Base-by-base conservation (phyloP, 1,284 basidiomycete genomes). In the Trametes versicolor region DNA sequence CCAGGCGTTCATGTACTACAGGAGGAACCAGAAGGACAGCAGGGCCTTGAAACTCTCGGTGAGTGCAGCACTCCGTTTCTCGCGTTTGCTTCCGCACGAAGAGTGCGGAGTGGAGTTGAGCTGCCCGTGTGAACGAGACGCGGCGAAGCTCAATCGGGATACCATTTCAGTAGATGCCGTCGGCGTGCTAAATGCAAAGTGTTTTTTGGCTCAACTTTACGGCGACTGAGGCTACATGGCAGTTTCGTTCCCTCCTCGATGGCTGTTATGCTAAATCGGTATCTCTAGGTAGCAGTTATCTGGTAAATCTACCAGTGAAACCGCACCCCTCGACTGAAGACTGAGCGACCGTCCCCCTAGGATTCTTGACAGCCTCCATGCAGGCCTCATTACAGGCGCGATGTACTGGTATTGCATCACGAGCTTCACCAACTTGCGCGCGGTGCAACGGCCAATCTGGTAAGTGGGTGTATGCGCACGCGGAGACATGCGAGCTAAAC, bases 321-420 rank as follows among this genome's bases (percentile, higher is more conserved):
- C n/a, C 13, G 6, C 41, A 17, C 15, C 41, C 2, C 41, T 25
- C 8, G 15, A 29, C 2, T 17, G 25, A 17, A 21, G 17, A 8
- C 27, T 37, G 15, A 34, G 10, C 17, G 29, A 7, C 19, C 39
- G 10, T 53, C 15, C 32, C 1, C 17, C 21, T 45, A 72, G 72
- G 72, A 52, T 70, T n/a, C 60, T 71, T 9, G 72, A 73, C 51
- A 63, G 48, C 23, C n/a, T 70, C 1, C 72, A 73, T 47, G 66
- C 57, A 17, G 69, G 51, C 17, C 54, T 73, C 19, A 69, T 73
- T 61, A 71, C 67, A 10, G 60, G 61, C 5, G 63, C 65, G 2
- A 60, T 72, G 60, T 73, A 73, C 45, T 70, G 60, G 62, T 73
- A 73, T 41, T 64, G 71, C 45, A 60, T 73, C 36, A 62, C 64